Evolutionary conservation across 2,329 filamentous ascomycete genomes (phyloP), one percentile per base, ranked within the genome.

Genomic region (Cladosporium sp.): DNA sequence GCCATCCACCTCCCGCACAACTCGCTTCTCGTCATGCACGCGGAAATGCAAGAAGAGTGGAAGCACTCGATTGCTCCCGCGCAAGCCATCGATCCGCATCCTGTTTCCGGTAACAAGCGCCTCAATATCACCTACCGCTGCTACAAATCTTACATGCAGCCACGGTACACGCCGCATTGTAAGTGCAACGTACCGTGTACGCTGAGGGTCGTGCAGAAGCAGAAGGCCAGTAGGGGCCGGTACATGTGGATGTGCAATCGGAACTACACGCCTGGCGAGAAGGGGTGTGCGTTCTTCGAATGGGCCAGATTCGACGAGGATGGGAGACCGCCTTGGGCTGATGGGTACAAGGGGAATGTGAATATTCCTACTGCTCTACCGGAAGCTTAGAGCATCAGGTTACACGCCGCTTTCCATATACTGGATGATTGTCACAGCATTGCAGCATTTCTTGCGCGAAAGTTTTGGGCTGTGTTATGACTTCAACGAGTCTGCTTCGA

Each of bases 1-100:
- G 84, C 89, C 1, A 93, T 97, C 38, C 89, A 96, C 60, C 81
- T 97, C 0, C 92, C 92, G 0, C 93, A 97, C 68, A 97, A 97
- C 67, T 95, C 89, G 0, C 78, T 97, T 0, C 77, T 99, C 0
- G 77, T 97, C 8, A 97, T 99, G 93, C 91, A 97, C 63, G 91
- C 92, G 1, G 89, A 95, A 65, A 97, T 96, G 89, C 92, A 97
- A 64, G 92, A 97, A 64, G 85, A 88, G 64, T 97, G 90, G 90
- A 97, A 96, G 68, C 93, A 99, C 68, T 80, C 82, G 58, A 87
- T 99, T 37, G 77, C 83, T 0, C 87, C 90, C 0, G 84, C 87
- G 0, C 76, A 78, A 43, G 82, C 84, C 3, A 87, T 97, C 52
- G 86, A 90, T 54, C 89, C 89, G 1, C 93, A 99, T 66, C 89